Evolutionary conservation across 2,329 filamentous ascomycete genomes (phyloP), one percentile per base, ranked within the genome.

Genomic region (Clathrospora elynae): DNA sequence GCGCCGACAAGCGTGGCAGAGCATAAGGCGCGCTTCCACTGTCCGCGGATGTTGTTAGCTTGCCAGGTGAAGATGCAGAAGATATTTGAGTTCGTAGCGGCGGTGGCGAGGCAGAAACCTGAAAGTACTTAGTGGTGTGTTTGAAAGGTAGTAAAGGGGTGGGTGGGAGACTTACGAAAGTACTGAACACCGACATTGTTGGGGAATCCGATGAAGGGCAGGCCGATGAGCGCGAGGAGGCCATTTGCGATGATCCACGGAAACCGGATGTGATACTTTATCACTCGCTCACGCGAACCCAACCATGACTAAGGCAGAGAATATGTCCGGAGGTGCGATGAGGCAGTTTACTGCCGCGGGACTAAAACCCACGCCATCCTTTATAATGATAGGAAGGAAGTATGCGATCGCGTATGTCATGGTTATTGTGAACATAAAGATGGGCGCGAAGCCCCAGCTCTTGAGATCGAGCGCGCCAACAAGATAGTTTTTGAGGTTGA

Each of bases 21-120:
- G 66, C 82, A 85, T 49, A 93, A 84, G 1, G 88, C 88, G 26
- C 90, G 82, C 73, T 91, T 95, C 87, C 88, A 93, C 71, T 93
- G 88, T 0, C 88, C 89, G 35, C 87, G 84, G 62, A 95, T 86
- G 70, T 95, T 95, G 72, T 92, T 93, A 24, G 88, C 87, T 72
- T 92, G 88, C 73, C 88, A 93, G 0, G 87, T 80, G 72, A 95
- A 81, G 32, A 82, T 75, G 2, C 82, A 77, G 0, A 90, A 89
- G 3, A 92, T 77, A 62, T 92, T 93, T 52, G 84, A 80, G 67
- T 90, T 90, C 52, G 84, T 83, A 4, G 86, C 88, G 0, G 86
- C 86, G 0, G 86, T 85, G 9, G 83, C 78, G 34, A 91, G 73
- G 72, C 90, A 91, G 41, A 89, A 78, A 36, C 87, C 43, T 46